Conservation (phyloP, 2,329 filamentous ascomycete genomes). For the Pseudogymnoascus pannorum region DNA sequence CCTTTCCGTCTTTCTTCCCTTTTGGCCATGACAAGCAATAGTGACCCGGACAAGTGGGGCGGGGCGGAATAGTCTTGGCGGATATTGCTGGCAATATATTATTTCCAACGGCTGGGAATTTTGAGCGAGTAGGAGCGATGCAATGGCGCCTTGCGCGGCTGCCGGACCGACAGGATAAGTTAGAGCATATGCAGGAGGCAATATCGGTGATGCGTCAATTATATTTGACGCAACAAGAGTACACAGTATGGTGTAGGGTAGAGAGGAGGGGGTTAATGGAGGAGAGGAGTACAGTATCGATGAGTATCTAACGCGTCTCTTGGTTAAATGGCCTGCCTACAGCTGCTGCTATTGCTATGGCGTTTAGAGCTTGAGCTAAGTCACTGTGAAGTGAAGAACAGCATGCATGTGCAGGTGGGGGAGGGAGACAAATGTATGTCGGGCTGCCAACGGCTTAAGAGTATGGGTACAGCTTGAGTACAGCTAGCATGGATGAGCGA, state of each 20-base stretch:
- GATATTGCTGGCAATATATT: background rate
- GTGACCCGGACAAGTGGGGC: constrained; percentile 6
- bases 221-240: too few relatives aligned
- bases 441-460: background rate
- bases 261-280: background rate
- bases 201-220: background rate
- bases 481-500: too few relatives aligned
- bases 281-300: background rate
- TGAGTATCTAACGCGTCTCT: background rate
- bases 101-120: background rate
- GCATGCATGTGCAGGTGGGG: background rate
- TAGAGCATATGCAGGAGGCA: background rate
- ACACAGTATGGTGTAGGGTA: background rate
- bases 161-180: background rate
- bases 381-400: background rate
- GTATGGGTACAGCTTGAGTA: background rate
- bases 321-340: background rate
- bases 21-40: background rate
- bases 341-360: background rate
- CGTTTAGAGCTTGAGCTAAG: background rate
- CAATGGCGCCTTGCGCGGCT: background rate
- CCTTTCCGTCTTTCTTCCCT: background rate
- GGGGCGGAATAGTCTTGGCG: constrained; percentile 1
- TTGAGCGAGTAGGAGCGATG: background rate
- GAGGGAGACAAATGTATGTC: background rate